Percentiles rank a stretch among this genome's conserved stretches.
phyloP scores from a whole-genome alignment of 768 basidiomycete genomes.

The Crucibulum laeve region DNA sequence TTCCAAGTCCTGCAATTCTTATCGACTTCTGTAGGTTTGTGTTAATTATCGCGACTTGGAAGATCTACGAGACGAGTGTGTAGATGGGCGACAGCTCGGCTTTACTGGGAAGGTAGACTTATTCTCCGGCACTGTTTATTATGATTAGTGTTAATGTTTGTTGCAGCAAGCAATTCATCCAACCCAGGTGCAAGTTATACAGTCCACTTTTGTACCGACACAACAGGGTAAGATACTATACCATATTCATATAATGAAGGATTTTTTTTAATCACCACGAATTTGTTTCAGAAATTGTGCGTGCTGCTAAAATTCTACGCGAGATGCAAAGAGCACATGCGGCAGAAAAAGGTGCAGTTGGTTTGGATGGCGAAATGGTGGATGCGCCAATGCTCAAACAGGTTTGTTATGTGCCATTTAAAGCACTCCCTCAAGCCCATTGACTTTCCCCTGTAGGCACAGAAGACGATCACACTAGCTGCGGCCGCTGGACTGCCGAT shows the following conservation, averaged over 20 bases:
- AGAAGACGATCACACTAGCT: slow-evolving; percentile 50
- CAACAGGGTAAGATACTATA: slow-evolving; percentile 44
- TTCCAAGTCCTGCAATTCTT: neutral
- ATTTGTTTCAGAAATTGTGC: slow-evolving; percentile 57
- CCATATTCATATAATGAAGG: no score
- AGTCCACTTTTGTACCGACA: slow-evolving; percentile 75
- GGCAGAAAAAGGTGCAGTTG: slow-evolving; percentile 61
- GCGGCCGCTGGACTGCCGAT: slow-evolving; percentile 50
- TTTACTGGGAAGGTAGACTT: slow-evolving; percentile 81
- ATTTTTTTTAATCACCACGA: neutral
- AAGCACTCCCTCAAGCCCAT: neutral
- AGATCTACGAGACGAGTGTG: slow-evolving; percentile 67
- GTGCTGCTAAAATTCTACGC: slow-evolving; percentile 69
- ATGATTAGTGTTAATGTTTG: neutral
- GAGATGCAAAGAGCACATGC: slow-evolving; percentile 58
- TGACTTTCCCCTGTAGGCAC: slow-evolving; percentile 24
- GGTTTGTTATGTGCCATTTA: slow-evolving; percentile 27
- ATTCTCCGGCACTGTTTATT: neutral
- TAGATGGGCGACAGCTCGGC: slow-evolving; percentile 76
- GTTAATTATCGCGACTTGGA: slow-evolving; percentile 77
- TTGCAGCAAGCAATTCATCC: slow-evolving; percentile 93
- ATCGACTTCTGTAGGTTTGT: slow-evolving; percentile 58
- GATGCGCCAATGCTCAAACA: slow-evolving; percentile 91
- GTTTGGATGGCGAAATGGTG: slow-evolving; percentile 81
- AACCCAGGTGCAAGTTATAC: slow-evolving; percentile 71